These are phyloP conservation scores for Tetradesmus obliquus DNA, from an alignment of 139 green algal genomes.

Conservation along the genomic window DNA sequence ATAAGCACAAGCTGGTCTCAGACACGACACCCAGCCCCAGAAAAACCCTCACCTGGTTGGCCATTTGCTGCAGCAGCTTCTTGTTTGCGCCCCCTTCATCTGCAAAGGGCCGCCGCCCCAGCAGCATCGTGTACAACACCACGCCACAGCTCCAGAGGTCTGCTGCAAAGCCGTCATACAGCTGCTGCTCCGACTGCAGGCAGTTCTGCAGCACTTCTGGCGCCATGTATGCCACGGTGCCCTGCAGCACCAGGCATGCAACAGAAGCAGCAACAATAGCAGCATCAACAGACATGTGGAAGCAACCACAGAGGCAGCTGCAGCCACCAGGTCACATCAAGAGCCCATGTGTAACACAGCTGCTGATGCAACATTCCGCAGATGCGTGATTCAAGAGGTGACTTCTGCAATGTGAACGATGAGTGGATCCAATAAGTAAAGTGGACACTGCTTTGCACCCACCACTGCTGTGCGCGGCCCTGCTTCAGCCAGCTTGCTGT, in stretches of 20 bases:
- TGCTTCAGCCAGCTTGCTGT: slow-evolving; percentile 77
- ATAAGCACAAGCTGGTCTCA: too few relatives aligned
- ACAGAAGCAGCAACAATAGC: neutral
- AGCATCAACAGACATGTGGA: neutral
- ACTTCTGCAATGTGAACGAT: too few relatives aligned
- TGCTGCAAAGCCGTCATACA: slow-evolving; percentile 43
- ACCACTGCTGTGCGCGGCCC: slow-evolving; percentile 58
- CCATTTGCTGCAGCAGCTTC: neutral
- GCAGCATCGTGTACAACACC: slow-evolving; percentile 77
- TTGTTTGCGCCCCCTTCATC: neutral
- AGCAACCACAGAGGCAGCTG: neutral
- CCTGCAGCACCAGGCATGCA: slow-evolving; percentile 9
- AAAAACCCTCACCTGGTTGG: too few relatives aligned
- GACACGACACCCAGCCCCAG: too few relatives aligned
- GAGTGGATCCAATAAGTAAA: too few relatives aligned
- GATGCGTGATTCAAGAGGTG: too few relatives aligned
- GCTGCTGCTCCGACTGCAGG: neutral
- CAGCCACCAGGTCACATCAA: neutral
- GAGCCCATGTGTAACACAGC: slow-evolving; percentile 69
- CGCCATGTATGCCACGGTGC: neutral
- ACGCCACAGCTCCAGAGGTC: slow-evolving; percentile 78
- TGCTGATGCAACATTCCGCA: too few relatives aligned
- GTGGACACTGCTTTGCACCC: too few relatives aligned
- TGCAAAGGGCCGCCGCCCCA: slow-evolving; percentile 44
- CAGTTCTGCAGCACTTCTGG: slow-evolving; percentile 57